Percentiles rank a stretch among this genome's conserved stretches.
Evolutionary conservation across 805 yeast genomes (phyloP).

Genomic region (Suhomyces vadensis): DNA sequence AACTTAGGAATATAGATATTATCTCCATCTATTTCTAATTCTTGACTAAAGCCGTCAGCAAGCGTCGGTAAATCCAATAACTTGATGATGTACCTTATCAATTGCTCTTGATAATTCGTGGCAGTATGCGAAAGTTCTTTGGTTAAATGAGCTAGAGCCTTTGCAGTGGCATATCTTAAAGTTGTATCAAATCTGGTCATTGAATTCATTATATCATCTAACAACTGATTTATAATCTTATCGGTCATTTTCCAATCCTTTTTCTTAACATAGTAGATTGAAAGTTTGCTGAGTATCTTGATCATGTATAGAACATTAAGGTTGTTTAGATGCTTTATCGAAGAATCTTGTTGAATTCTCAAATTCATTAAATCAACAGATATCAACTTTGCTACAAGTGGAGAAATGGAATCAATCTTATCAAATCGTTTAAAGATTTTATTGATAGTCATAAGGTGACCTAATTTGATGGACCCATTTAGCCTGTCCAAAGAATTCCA

Average conservation of each 20-base stretch:
- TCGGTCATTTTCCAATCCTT: constrained; percentile 45
- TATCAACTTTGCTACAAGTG: constrained; percentile 17
- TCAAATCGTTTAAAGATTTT: constrained; percentile 31
- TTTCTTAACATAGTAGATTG: constrained; percentile 21
- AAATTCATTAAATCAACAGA: constrained; percentile 17
- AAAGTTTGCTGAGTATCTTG: constrained; percentile 40
- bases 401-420: constrained; percentile 10
- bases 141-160: constrained; percentile 56
- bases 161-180: constrained; percentile 66
- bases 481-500: constrained; percentile 18
- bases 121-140: constrained; percentile 33
- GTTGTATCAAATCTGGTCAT: constrained; percentile 50
- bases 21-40: constrained; percentile 26
- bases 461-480: constrained; percentile 25
- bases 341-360: constrained; percentile 11
- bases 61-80: constrained; percentile 29
- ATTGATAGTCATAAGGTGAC: constrained; percentile 44
- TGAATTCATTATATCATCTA: constrained; percentile 34
- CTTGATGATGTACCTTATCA: constrained; percentile 33
- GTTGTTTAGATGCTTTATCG: constrained; percentile 11
- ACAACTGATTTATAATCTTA: constrained; percentile 48
- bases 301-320: constrained; percentile 28
- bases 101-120: constrained; percentile 43
- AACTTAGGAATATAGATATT: constrained; percentile 42
- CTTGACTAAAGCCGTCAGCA: constrained; percentile 4